A percentile compares a stretch with the other conserved stretches of the same genome.
These are phyloP conservation scores for Emmonsiellopsis sp. DNA, from an alignment of 2,329 filamentous ascomycete species.

Conservation along the genomic window DNA sequence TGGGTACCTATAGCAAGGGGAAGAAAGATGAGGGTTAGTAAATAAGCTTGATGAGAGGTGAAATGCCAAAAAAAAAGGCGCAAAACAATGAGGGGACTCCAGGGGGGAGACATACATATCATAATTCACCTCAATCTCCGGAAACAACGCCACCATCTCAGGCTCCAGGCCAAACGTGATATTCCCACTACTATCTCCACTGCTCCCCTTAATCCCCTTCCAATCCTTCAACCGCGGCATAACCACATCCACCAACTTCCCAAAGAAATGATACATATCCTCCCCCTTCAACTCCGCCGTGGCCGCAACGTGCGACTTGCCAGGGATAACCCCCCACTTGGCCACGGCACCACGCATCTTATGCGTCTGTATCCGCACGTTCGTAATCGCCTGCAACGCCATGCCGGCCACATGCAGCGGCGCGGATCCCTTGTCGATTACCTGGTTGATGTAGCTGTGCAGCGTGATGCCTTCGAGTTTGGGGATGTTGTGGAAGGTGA, in stretches of 20 bases:
- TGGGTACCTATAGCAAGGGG: conserved; percentile 43
- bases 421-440: conserved; percentile 60
- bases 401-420: conserved; percentile 76
- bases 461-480: conserved; percentile 72
- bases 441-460: conserved; percentile 62
- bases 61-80: background rate
- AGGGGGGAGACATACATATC: conserved; percentile 57
- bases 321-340: conserved; percentile 64
- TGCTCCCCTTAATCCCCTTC: conserved; percentile 65
- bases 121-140: conserved; percentile 90
- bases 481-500: conserved; percentile 76
- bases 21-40: conserved; percentile 2
- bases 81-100: background rate
- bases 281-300: conserved; percentile 72
- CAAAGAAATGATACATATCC: conserved; percentile 79
- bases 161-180: conserved; percentile 70
- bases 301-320: conserved; percentile 59
- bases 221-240: conserved; percentile 95
- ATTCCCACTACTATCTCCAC: conserved; percentile 83
- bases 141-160: conserved; percentile 73
- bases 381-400: conserved; percentile 76
- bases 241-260: conserved; percentile 82
- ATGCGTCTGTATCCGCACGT: conserved; percentile 62
- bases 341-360: conserved; percentile 61
- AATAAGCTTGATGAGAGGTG: background rate